Evolutionary conservation across 2,329 filamentous ascomycete species (phyloP), one percentile per base, ranked within the genome.

Genomic region (Sarocladium brachiariae): DNA sequence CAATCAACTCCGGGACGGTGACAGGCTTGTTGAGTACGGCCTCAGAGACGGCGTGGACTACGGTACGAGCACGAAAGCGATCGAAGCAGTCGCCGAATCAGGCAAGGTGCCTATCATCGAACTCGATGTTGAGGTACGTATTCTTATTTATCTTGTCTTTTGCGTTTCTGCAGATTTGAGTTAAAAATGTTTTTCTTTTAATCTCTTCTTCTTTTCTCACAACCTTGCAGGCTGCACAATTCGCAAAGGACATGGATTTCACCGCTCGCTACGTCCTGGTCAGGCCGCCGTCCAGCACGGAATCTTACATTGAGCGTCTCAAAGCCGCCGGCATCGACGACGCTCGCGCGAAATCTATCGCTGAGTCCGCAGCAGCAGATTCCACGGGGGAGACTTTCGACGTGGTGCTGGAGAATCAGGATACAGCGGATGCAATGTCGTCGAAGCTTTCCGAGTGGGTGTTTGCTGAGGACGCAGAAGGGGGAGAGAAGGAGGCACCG

Each of bases 51-150:
- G 70, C 2, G 64, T 68, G 37, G 68, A 75, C 55, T 81, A 80
- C 53, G 81, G 80, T 19, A 83, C 79, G 2, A 80, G 72, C 59
- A 69, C 68, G 53, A 78, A 74, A 53, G 66, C 69, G 2, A 69
- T 82, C 1, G 76, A 80, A 14, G 68, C 69, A 11, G 69, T 83
- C 21, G 64, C 69, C 16, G 74, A 77, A 41, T 61, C 69, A 8
- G 78, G 77, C 35, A 83, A 83, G 61, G 78, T 91, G 25, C 75
- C 81, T 2, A 56, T 84, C 2, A 70, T 82, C 56, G 69, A 74
- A 54, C 68, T 83, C 58, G 72, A 76, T 51, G 58, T 67, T 14
- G 72, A 80, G 60, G 80, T 81, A 70, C 66, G 70, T 61, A n/a
- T 50, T 23, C 35, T 50, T 49, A 8, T 23, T 31, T 16, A n/a